phyloP scores from a whole-genome alignment of 768 basidiomycete genomes.

The Kwoniella dendrophila region DNA sequence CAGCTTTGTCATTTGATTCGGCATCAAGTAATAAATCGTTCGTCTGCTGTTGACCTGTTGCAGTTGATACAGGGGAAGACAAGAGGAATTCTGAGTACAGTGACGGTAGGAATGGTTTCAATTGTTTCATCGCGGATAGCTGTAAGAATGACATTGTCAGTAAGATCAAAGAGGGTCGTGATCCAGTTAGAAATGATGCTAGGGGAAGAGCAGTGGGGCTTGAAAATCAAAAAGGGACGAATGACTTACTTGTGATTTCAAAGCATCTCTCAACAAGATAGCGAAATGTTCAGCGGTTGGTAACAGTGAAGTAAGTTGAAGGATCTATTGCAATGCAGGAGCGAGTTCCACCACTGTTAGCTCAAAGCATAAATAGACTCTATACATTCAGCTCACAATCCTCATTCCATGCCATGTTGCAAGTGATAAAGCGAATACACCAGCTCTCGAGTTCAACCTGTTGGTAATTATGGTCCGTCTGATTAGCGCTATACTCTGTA shows the following conservation, averaged over 20 bases:
- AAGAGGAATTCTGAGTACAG: conserved; percentile 93
- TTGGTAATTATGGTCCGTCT: background rate
- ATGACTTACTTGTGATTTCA: conserved; percentile 71
- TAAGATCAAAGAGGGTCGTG: background rate
- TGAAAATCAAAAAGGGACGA: no score
- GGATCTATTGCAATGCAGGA: conserved; percentile 57
- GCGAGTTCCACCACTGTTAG: background rate
- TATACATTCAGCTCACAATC: conserved; percentile 66
- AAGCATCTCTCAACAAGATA: conserved; percentile 77
- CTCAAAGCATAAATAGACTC: background rate
- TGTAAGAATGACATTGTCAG: conserved; percentile 8
- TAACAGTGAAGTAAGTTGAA: conserved; percentile 89
- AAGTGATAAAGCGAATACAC: conserved; percentile 92
- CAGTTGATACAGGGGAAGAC: conserved; percentile 35
- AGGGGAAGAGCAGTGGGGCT: background rate
- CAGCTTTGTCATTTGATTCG: conserved; percentile 1
- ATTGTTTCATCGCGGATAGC: conserved; percentile 86
- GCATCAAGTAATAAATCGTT: conserved; percentile 43
- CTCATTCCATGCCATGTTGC: conserved; percentile 93
- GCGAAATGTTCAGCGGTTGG: conserved; percentile 95
- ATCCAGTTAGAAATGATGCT: background rate
- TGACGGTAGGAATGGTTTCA: conserved; percentile 86
- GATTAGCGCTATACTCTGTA: background rate
- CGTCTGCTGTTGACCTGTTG: conserved; percentile 17
- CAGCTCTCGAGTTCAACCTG: conserved; percentile 80